phyloP scores from a whole-genome alignment of 495 filamentous ascomycete genomes.

The Neurospora intermedia region DNA sequence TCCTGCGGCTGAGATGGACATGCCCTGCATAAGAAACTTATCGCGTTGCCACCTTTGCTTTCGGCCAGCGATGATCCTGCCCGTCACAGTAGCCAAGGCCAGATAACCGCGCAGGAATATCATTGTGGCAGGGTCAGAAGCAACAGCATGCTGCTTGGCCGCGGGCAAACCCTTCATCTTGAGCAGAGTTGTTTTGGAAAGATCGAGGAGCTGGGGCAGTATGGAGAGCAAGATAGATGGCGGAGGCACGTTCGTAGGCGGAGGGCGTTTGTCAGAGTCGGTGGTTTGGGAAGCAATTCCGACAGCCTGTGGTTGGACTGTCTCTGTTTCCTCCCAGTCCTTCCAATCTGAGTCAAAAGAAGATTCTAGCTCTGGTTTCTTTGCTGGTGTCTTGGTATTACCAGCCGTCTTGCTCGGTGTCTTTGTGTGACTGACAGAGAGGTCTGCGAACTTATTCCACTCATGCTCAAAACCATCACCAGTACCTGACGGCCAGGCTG shows the following conservation, averaged over 20 bases:
- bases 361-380: neutral
- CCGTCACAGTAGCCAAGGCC: slow-evolving; percentile 54
- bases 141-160: slow-evolving; percentile 43
- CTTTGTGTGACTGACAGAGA: slow-evolving; percentile 16
- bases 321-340: slow-evolving; percentile 19
- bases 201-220: slow-evolving; percentile 55
- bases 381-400: slow-evolving; percentile 2
- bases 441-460: slow-evolving; percentile 49
- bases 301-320: slow-evolving; percentile 2
- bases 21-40: slow-evolving; percentile 70
- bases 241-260: slow-evolving; percentile 82
- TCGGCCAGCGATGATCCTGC: slow-evolving; percentile 75
- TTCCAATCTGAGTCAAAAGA: slow-evolving; percentile 33
- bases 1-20: slow-evolving; percentile 62
- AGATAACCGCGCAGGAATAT: slow-evolving; percentile 44
- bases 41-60: slow-evolving; percentile 86
- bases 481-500: slow-evolving; percentile 33
- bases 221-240: slow-evolving; percentile 71
- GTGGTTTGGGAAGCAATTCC: neutral
- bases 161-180: slow-evolving; percentile 41
- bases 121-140: slow-evolving; percentile 44
- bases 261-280: slow-evolving; percentile 22
- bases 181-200: slow-evolving; percentile 42
- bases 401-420: slow-evolving; percentile 10
- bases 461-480: slow-evolving; percentile 36